Base-by-base conservation (phyloP, 2,329 filamentous ascomycete species). In the Madurella mycetomatis region DNA sequence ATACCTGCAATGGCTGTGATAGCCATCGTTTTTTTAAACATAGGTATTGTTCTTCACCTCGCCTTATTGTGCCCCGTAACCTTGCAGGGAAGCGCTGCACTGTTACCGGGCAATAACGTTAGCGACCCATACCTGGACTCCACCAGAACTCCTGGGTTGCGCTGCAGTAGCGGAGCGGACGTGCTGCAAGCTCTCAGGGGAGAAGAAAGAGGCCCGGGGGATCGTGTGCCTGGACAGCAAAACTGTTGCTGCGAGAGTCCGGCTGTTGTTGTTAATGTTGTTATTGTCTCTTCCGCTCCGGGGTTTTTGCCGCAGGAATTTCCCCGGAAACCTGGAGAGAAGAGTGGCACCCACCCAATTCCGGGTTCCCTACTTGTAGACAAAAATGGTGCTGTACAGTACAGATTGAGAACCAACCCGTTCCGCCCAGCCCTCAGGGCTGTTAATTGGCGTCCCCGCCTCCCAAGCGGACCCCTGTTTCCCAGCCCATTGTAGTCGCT, bases 161-260 rank as follows among this genome's bases (percentile, higher is more conserved):
- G 25, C 25, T 25, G 47, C 49, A 42, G 47, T 56, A 54, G 45
- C 41, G 15, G 39, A 16, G 44, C 32, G 19, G 39, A 41, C 48
- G 25, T 53, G 44, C 56, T 59, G 51, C 56, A 57, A 17, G 49
- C 42, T 16, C 34, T 59, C 56, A 59, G 56, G 56, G 52, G 53
- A 43, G 46, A 12, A 25, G 34, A 17, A 41, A 40, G 16, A 18
- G 50, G 34, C 25, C n/a, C 15, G 19, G 41, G 39, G 37, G 48
- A 8, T 16, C 9, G 25, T 30, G 25, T 18, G 49, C 18, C 45
- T 50, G 54, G 53, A 43, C 44, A 17, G 41, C 51, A 34, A 46
- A 25, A 25, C 7, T 25, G 25, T 25, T 25, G 25, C 25, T 7
- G 25, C 25, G 25, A 25, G 25, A 7, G 25, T 7, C 25, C 25